A percentile compares a stretch with the other conserved stretches of the same genome.
These are phyloP conservation scores for Pestalotiopsis sp. DNA, from an alignment of 2,329 filamentous ascomycete genomes.

Conservation along the genomic window DNA sequence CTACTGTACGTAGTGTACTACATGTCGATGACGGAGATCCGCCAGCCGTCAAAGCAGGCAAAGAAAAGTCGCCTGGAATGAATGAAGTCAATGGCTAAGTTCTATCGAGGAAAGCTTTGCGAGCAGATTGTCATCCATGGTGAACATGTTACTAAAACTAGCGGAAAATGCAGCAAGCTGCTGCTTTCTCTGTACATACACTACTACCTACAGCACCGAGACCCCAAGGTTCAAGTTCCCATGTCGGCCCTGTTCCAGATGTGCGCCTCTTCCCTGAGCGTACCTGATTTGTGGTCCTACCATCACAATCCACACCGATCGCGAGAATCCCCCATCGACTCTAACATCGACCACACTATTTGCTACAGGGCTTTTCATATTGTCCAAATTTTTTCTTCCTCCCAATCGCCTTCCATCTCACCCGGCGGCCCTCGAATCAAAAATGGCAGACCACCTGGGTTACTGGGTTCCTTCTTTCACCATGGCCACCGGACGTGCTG, in stretches of 20 bases:
- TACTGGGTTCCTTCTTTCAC: neutral
- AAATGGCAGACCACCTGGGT: neutral
- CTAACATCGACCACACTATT: neutral
- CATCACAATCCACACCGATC: conserved; percentile 1
- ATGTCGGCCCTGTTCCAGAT: neutral
- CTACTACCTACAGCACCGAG: neutral
- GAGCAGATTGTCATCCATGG: neutral
- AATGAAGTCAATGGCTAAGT: neutral
- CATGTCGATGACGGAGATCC: no score
- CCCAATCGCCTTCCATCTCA: neutral
- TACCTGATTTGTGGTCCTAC: neutral
- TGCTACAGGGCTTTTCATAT: neutral
- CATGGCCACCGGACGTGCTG: neutral
- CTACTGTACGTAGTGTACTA: no score
- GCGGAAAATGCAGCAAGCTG: neutral
- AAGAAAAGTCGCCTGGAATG: neutral
- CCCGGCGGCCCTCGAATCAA: neutral
- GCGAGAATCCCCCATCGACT: neutral
- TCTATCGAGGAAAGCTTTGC: neutral
- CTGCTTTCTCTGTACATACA: neutral
- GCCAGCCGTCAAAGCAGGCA: no score
- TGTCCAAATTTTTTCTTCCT: neutral
- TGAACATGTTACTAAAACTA: neutral
- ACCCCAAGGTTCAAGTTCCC: neutral
- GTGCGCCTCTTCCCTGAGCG: neutral